Conservation (phyloP, 768 basidiomycete genomes). For the Rhizopogon vinicolor region DNA sequence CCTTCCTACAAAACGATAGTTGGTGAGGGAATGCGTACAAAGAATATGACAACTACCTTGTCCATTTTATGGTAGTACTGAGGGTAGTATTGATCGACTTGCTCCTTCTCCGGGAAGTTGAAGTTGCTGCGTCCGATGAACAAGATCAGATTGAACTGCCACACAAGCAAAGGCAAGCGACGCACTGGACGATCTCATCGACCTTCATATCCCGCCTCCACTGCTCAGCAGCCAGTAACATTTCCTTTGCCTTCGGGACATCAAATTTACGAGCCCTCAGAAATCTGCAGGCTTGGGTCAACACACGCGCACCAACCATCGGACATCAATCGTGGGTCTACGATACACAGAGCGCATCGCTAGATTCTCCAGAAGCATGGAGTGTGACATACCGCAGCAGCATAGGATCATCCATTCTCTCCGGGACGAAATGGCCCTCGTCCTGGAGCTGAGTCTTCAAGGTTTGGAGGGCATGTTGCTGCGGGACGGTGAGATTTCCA, state of each 20-base stretch:
- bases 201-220: slow-evolving; percentile 89
- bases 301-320: slow-evolving; percentile 9
- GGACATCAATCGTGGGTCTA: slow-evolving; percentile 5
- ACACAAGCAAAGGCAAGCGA: slow-evolving; percentile 5
- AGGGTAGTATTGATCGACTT: slow-evolving; percentile 91
- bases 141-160: background rate
- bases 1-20: slow-evolving; percentile 61
- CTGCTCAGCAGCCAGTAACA: slow-evolving; percentile 77
- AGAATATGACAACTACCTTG: slow-evolving; percentile 46
- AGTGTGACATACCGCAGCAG: slow-evolving; percentile 51
- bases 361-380: background rate
- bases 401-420: slow-evolving; percentile 66
- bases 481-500: slow-evolving; percentile 67
- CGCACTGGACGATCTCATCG: slow-evolving; percentile 67
- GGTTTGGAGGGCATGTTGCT: slow-evolving; percentile 63
- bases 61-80: slow-evolving; percentile 97
- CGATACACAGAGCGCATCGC: slow-evolving; percentile 1
- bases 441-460: slow-evolving; percentile 61
- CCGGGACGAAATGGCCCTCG: slow-evolving; percentile 54
- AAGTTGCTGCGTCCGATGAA: slow-evolving; percentile 53
- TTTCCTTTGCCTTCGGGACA: slow-evolving; percentile 71
- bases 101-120: slow-evolving; percentile 75
- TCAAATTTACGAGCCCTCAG: slow-evolving; percentile 93
- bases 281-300: slow-evolving; percentile 50
- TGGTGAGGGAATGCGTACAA: background rate